Evolutionary conservation across 2,329 filamentous ascomycete genomes (phyloP).

Genomic region (Ramularia endophylla): DNA sequence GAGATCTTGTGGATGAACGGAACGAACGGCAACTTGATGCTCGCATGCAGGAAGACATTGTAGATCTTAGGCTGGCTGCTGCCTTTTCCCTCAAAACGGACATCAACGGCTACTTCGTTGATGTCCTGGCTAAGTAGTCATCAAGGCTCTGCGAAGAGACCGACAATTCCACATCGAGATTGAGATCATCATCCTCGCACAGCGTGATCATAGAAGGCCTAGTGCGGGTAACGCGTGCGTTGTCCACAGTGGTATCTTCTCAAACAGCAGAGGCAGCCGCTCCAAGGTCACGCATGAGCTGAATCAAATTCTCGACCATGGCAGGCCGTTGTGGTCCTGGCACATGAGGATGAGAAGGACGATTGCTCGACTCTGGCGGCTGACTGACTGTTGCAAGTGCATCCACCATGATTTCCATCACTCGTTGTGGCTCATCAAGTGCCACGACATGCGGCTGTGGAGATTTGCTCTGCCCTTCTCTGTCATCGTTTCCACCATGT

Average conservation of each 20-base stretch:
- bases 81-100: too few relatives aligned
- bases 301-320: constrained; percentile 18
- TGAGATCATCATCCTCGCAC: too few relatives aligned
- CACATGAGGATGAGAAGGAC: not conserved
- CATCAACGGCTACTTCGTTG: too few relatives aligned
- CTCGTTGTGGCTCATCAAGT: constrained; percentile 12
- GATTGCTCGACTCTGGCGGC: constrained; percentile 8
- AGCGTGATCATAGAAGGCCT: too few relatives aligned
- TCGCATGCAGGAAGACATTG: too few relatives aligned
- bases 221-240: too few relatives aligned
- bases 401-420: constrained; percentile 18
- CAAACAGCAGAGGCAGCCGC: constrained; percentile 16
- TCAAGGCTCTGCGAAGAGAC: too few relatives aligned
- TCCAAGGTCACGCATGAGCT: constrained; percentile 17
- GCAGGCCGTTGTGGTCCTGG: constrained; percentile 15
- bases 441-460: constrained; percentile 9
- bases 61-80: too few relatives aligned
- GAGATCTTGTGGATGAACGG: too few relatives aligned
- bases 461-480: constrained; percentile 6
- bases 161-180: too few relatives aligned
- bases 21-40: too few relatives aligned
- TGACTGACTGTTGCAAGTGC: constrained; percentile 14
- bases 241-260: not conserved
- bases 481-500: constrained; percentile 5
- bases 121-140: too few relatives aligned